phyloP scores from a whole-genome alignment of 345 rosid genomes.

The Populus davidiana region DNA sequence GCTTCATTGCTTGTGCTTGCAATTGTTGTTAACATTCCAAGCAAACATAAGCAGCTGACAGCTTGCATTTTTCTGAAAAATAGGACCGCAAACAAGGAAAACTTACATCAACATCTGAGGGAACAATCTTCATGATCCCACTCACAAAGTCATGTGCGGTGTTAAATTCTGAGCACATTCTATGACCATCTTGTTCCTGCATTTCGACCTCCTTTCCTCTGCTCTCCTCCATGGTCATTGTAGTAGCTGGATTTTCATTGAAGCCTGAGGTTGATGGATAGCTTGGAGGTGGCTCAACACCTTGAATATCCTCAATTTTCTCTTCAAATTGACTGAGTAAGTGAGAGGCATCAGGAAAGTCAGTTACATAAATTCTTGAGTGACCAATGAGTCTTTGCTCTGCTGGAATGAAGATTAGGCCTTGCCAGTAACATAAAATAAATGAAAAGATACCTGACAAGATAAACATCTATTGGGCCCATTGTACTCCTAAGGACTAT shows the following conservation, averaged over 20 bases:
- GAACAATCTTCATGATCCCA: constrained; percentile 92
- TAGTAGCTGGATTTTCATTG: constrained; percentile 41
- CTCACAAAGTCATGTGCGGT: constrained; percentile 71
- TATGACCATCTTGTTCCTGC: constrained; percentile 46
- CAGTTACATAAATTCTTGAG: background rate
- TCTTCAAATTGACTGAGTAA: constrained; percentile 79
- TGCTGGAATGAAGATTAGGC: background rate
- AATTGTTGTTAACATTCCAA: background rate
- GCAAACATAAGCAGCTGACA: background rate
- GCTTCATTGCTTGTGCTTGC: background rate
- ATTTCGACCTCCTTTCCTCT: constrained; percentile 51
- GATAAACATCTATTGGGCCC: constrained; percentile 97
- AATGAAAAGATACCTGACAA: constrained; percentile 67
- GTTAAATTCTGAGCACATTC: constrained; percentile 51
- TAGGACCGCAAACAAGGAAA: constrained; percentile 4
- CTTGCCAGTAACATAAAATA: background rate
- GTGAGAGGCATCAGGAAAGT: constrained; percentile 11
- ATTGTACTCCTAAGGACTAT: constrained; percentile 92
- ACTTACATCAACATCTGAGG: constrained; percentile 86
- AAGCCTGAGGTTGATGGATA: constrained; percentile 51
- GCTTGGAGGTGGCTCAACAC: constrained; percentile 51
- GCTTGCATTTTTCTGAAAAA: constrained; percentile 3
- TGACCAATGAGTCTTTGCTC: background rate
- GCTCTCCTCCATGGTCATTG: constrained; percentile 37
- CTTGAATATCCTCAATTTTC: constrained; percentile 75